Percentiles rank a stretch among this genome's conserved stretches.
These are phyloP conservation scores for Aspergillus ostianus DNA, from an alignment of 495 filamentous ascomycete species.

Conservation along the genomic window DNA sequence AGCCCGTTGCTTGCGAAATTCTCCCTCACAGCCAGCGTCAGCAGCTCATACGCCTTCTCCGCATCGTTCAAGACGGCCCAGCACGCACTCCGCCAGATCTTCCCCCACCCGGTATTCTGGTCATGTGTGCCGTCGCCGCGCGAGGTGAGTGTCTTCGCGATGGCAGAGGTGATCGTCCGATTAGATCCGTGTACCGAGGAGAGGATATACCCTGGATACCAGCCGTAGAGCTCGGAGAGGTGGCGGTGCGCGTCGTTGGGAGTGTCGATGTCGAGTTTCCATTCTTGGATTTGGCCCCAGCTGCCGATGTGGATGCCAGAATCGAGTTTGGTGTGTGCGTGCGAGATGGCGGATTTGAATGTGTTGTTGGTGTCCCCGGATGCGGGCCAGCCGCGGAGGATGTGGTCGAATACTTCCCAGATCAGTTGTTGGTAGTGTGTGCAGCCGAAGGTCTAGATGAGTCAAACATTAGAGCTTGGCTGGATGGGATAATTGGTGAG, in stretches of 20 bases:
- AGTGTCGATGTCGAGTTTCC: conserved; percentile 48
- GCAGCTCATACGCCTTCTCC: conserved; percentile 42
- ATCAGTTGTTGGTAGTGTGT: conserved; percentile 51
- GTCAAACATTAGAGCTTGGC: not conserved
- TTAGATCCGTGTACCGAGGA: conserved; percentile 10
- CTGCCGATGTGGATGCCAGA: conserved; percentile 45
- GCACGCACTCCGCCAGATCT: conserved; percentile 53
- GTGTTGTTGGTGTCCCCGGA: conserved; percentile 21
- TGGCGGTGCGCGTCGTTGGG: conserved; percentile 50
- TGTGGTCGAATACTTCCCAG: conserved; percentile 39
- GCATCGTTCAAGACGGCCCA: conserved; percentile 52
- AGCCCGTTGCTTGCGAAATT: conserved; percentile 51
- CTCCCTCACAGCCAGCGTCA: conserved; percentile 35
- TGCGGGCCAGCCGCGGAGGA: conserved; percentile 26
- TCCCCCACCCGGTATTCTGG: conserved; percentile 53
- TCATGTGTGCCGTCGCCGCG: conserved; percentile 42
- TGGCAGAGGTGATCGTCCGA: conserved; percentile 26
- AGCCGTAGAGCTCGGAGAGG: conserved; percentile 51
- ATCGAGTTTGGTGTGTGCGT: conserved; percentile 35
- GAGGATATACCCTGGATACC: conserved; percentile 49
- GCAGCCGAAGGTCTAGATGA: conserved; percentile 45
- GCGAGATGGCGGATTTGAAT: conserved; percentile 28
- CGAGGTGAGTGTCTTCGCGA: conserved; percentile 36
- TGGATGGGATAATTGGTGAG: not conserved
- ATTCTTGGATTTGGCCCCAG: conserved; percentile 52